Evolutionary conservation across 208 protist genomes (phyloP).

Genomic region (Spongospora subterranea): DNA sequence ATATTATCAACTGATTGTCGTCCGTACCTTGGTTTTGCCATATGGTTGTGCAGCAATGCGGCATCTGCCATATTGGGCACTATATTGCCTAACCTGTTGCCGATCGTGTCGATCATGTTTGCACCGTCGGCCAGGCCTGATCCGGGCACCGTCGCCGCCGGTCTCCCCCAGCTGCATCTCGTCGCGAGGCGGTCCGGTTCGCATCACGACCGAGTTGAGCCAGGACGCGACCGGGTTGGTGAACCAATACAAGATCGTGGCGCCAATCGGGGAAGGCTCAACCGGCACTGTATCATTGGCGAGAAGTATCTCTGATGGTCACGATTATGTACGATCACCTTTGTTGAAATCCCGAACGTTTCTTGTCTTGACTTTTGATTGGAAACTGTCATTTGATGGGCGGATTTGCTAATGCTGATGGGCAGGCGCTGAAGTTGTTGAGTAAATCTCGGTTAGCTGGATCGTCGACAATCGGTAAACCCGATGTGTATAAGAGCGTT

Average conservation of each 20-base stretch:
- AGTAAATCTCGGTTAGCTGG: not conserved
- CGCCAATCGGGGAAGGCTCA: not conserved
- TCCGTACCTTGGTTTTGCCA: no score
- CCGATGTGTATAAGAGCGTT: conserved; percentile 29
- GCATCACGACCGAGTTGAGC: not conserved
- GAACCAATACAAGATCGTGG: conserved; percentile 28
- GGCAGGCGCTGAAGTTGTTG: not conserved
- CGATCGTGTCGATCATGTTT: no score
- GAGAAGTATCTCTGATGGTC: not conserved
- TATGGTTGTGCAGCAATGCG: no score
- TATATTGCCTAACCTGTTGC: no score
- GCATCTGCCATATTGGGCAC: no score
- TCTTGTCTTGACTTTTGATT: no score
- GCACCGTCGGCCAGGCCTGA: no score
- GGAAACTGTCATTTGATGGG: no score
- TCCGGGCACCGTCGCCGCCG: no score
- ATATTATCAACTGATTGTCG: no score
- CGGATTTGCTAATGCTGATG: no score
- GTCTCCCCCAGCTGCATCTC: not conserved
- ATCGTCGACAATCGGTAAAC: not conserved
- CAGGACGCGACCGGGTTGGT: not conserved
- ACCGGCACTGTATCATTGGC: not conserved
- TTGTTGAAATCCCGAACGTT: not conserved
- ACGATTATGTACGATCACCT: not conserved
- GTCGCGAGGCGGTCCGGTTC: not conserved